Evolutionary conservation across 352 stramenopile species (phyloP).

Genomic region (Globisporangium nunn): DNA sequence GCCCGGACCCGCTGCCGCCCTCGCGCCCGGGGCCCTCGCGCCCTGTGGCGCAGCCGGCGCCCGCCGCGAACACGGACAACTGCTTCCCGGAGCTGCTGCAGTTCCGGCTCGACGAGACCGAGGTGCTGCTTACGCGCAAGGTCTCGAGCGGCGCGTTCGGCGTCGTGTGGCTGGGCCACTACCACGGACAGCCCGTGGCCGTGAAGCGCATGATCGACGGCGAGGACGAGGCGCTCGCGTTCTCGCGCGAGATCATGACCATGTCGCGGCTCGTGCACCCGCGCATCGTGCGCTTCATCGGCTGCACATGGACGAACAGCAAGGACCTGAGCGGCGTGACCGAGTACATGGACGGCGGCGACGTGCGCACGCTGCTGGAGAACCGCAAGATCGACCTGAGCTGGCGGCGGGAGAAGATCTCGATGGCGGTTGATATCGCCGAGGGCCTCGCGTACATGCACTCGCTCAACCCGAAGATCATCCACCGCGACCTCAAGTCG

Average conservation of each 20-base stretch:
- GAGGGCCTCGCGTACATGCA: conserved; percentile 82
- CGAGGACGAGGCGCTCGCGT: conserved; percentile 65
- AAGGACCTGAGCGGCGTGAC: conserved; percentile 74
- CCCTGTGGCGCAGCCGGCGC: not conserved
- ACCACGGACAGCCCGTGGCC: conserved; percentile 77
- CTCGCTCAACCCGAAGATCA: conserved; percentile 74
- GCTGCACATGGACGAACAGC: conserved; percentile 74
- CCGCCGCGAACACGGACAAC: conserved; percentile 34
- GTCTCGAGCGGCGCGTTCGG: conserved; percentile 78
- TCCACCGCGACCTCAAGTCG: conserved; percentile 82
- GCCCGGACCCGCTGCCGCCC: not conserved
- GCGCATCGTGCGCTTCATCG: conserved; percentile 84
- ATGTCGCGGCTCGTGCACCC: conserved; percentile 77
- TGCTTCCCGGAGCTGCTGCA: conserved; percentile 65
- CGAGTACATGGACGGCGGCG: conserved; percentile 84
- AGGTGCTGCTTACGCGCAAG: conserved; percentile 77
- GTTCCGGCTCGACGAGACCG: conserved; percentile 77
- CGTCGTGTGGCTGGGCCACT: conserved; percentile 82
- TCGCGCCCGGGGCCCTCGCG: conserved; percentile 1
- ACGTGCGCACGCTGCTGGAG: conserved; percentile 78
- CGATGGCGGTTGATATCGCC: conserved; percentile 77
- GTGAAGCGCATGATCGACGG: conserved; percentile 86
- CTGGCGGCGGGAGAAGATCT: conserved; percentile 80
- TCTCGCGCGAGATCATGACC: conserved; percentile 75
- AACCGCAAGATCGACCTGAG: conserved; percentile 74